Evolutionary conservation across 2,329 filamentous ascomycete genomes (phyloP).

Genomic region (Monilinia fructicola): DNA sequence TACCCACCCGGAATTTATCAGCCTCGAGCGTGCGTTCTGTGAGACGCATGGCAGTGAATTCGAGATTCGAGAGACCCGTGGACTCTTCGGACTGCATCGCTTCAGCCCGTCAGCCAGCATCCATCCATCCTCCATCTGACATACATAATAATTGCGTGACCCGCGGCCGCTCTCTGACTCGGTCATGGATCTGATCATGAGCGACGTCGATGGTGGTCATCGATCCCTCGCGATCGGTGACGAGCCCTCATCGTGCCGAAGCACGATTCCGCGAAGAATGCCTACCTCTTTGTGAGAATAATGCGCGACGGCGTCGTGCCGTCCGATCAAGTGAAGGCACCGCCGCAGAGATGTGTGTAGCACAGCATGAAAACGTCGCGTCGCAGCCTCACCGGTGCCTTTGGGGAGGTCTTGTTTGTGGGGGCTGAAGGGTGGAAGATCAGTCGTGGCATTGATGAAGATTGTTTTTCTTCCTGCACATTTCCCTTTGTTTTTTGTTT

Average conservation of each 20-base stretch:
- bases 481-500: too few species aligned
- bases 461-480: neutral
- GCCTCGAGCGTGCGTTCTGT: neutral
- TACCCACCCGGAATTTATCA: neutral
- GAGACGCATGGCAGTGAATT: neutral
- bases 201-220: neutral
- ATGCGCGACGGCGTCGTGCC: neutral
- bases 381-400: neutral
- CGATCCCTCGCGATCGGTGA: neutral
- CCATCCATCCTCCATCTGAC: neutral
- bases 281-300: neutral
- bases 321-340: neutral
- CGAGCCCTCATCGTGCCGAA: neutral
- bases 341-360: neutral
- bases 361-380: neutral
- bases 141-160: neutral
- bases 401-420: neutral
- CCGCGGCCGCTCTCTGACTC: neutral
- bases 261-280: neutral
- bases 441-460: neutral
- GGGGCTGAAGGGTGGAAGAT: neutral
- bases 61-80: neutral
- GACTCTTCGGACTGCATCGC: neutral
- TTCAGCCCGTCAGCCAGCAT: constrained; percentile 8
- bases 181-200: too few species aligned